These are phyloP conservation scores for Pleochaeta shiraiana DNA, from an alignment of 2,329 filamentous ascomycete genomes.

Conservation along the genomic window DNA sequence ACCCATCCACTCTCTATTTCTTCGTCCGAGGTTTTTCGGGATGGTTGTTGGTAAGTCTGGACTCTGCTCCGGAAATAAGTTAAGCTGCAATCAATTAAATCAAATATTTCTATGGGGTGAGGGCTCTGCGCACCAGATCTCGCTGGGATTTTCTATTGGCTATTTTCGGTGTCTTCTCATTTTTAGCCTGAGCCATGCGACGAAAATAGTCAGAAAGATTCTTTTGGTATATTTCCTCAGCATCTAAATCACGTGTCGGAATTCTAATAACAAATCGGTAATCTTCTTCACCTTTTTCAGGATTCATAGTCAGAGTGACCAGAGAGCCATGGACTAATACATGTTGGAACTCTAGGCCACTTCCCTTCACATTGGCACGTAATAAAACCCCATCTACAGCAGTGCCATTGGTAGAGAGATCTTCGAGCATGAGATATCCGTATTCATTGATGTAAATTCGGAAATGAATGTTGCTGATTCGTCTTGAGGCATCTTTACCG, in stretches of 20 bases:
- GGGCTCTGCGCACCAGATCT: slow-evolving; percentile 12
- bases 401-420: slow-evolving; percentile 91
- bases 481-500: slow-evolving; percentile 39
- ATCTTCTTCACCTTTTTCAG: slow-evolving; percentile 26
- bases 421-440: slow-evolving; percentile 76
- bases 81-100: slow-evolving; percentile 5
- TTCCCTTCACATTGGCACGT: slow-evolving; percentile 26
- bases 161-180: slow-evolving; percentile 6
- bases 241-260: slow-evolving; percentile 46
- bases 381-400: slow-evolving; percentile 57
- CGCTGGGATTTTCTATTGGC: slow-evolving; percentile 5
- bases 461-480: slow-evolving; percentile 91
- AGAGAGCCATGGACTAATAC: slow-evolving; percentile 17
- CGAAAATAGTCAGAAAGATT: slow-evolving; percentile 49
- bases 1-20: slow-evolving; percentile 55
- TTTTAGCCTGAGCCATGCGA: slow-evolving; percentile 7
- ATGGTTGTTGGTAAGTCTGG: not conserved
- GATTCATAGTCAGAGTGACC: slow-evolving; percentile 16
- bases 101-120: not conserved
- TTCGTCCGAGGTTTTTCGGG: slow-evolving; percentile 5
- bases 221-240: slow-evolving; percentile 39
- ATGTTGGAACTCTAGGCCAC: slow-evolving; percentile 20
- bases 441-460: slow-evolving; percentile 78
- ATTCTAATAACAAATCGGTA: slow-evolving; percentile 69
- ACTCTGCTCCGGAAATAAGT: slow-evolving; percentile 12